These are phyloP conservation scores for Melanomma pulvis-pyrius DNA, from an alignment of 495 filamentous ascomycete genomes.

Conservation along the genomic window DNA sequence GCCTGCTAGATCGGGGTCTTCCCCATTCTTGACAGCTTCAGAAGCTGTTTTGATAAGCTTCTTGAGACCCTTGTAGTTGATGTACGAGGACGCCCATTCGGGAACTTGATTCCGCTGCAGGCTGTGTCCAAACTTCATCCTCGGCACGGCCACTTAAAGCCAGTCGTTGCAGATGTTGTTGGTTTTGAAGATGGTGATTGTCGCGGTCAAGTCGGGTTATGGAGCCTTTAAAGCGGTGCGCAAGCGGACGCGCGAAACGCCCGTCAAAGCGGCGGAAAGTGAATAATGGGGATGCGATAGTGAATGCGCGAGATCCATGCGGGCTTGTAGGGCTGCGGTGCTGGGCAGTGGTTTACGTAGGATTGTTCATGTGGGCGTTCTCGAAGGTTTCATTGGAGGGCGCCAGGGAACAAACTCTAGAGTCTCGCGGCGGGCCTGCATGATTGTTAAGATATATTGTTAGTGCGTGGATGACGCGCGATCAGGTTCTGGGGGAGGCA, in stretches of 20 bases:
- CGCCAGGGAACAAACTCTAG: background rate
- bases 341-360: background rate
- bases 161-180: background rate
- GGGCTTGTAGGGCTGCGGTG: background rate
- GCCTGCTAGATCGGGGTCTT: slow-evolving; percentile 75
- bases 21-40: slow-evolving; percentile 63
- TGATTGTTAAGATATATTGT: slow-evolving; percentile 14
- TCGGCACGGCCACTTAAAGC: background rate
- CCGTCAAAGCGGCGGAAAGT: background rate
- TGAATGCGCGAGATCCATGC: slow-evolving; percentile 7
- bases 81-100: slow-evolving; percentile 90
- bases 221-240: background rate
- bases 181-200: background rate
- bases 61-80: slow-evolving; percentile 95
- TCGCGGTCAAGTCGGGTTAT: background rate
- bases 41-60: slow-evolving; percentile 84
- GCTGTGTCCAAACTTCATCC: slow-evolving; percentile 55
- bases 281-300: background rate
- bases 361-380: slow-evolving; percentile 6
- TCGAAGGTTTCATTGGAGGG: slow-evolving; percentile 24
- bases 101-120: slow-evolving; percentile 92
- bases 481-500: slow-evolving; percentile 10
- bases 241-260: slow-evolving; percentile 4
- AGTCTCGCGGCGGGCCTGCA: slow-evolving; percentile 8
- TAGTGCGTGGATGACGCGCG: background rate